Conservation (phyloP, 192 early-diverging fungal species). For the Umbelopsis sp. region DNA sequence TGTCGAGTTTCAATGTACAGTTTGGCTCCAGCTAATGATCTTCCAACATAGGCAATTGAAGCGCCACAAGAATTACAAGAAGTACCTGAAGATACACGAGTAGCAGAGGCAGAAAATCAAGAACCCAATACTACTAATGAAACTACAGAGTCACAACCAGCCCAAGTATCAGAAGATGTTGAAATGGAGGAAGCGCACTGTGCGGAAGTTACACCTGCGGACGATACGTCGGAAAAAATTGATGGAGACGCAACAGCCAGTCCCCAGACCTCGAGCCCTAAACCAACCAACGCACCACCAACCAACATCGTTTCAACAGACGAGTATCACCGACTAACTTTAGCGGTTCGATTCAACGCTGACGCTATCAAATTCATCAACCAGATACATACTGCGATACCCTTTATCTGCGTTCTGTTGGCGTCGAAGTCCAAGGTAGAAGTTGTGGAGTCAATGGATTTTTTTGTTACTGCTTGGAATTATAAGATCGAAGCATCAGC, state of each 20-base stretch:
- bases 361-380: conserved; percentile 89
- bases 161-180: conserved; percentile 16
- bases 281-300: conserved; percentile 29
- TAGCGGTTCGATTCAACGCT: conserved; percentile 76
- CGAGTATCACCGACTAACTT: conserved; percentile 50
- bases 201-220: conserved; percentile 11
- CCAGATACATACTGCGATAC: conserved; percentile 76
- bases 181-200: conserved; percentile 31
- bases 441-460: conserved; percentile 95
- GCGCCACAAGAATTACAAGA: conserved; percentile 30
- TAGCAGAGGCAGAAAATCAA: not conserved
- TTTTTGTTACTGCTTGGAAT: conserved; percentile 83
- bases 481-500: conserved; percentile 83
- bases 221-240: conserved; percentile 30
- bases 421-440: conserved; percentile 90
- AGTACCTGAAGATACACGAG: not conserved
- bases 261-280: not conserved
- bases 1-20: not conserved
- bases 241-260: not conserved
- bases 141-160: not conserved
- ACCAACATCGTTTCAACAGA: conserved; percentile 46
- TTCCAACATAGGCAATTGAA: conserved; percentile 31
- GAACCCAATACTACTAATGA: not conserved
- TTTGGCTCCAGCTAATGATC: not conserved
- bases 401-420: conserved; percentile 81